Conservation (phyloP, 306 rosid genomes). For the Sophora flavescens region DNA sequence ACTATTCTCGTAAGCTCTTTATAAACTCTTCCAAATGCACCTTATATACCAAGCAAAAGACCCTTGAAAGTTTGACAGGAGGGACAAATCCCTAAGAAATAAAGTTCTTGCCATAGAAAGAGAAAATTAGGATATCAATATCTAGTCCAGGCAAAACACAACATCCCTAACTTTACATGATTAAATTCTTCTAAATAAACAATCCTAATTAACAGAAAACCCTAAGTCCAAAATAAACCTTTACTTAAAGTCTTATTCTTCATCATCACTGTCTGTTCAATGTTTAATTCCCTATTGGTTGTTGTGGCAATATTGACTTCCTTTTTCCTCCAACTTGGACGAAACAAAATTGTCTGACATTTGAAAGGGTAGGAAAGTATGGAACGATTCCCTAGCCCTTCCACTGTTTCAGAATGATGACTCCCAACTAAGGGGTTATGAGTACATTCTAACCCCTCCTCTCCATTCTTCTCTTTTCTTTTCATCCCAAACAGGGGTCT, state of each 20-base stretch:
- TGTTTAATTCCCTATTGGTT: not conserved
- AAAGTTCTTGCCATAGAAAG: not conserved
- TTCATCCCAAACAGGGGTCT: not conserved
- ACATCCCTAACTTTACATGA: not conserved
- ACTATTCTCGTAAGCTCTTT: too few species aligned
- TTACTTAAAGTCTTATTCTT: not conserved
- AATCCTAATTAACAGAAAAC: not conserved
- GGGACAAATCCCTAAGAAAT: constrained; percentile 16
- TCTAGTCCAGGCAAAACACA: not conserved
- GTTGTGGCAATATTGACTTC: not conserved
- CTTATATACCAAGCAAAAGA: not conserved
- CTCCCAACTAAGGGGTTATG: not conserved
- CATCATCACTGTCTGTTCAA: not conserved
- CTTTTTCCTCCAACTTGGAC: not conserved
- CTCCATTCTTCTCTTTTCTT: not conserved
- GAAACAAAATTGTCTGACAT: not conserved
- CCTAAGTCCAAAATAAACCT: not conserved
- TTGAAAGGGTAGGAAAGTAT: not conserved
- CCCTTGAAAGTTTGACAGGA: not conserved
- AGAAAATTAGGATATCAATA: not conserved
- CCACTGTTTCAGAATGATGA: not conserved
- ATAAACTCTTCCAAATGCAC: too few species aligned
- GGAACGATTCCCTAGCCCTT: not conserved
- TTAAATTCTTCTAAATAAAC: not conserved
- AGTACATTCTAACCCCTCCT: not conserved